Conservation (phyloP, 495 filamentous ascomycete species). For the Lepidopterella palustris region DNA sequence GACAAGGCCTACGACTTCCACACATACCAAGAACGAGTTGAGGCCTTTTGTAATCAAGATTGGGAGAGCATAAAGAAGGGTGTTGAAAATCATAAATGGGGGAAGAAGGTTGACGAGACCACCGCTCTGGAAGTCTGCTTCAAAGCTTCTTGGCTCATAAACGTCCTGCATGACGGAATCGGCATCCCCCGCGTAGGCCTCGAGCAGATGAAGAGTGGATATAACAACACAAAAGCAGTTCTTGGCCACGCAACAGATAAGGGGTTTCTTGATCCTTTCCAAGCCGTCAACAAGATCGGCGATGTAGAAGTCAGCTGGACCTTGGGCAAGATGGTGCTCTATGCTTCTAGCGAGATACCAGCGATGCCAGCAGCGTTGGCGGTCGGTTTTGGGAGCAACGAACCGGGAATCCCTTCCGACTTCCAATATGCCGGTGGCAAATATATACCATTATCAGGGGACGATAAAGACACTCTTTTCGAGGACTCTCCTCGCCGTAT, state of each 20-base stretch:
- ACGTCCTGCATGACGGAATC: slow-evolving; percentile 90
- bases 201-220: slow-evolving; percentile 47
- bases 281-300: slow-evolving; percentile 87
- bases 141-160: slow-evolving; percentile 96
- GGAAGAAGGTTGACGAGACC: slow-evolving; percentile 67
- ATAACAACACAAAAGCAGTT: slow-evolving; percentile 73
- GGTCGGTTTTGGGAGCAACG: slow-evolving; percentile 89
- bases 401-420: slow-evolving; percentile 57
- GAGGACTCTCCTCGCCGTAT: slow-evolving; percentile 57
- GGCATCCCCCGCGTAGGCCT: slow-evolving; percentile 85
- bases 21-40: slow-evolving; percentile 80
- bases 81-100: slow-evolving; percentile 59
- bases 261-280: slow-evolving; percentile 82
- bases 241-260: slow-evolving; percentile 64
- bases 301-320: slow-evolving; percentile 98
- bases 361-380: slow-evolving; percentile 55
- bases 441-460: slow-evolving; percentile 1
- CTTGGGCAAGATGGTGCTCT: slow-evolving; percentile 94
- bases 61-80: slow-evolving; percentile 69
- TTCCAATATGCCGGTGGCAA: slow-evolving; percentile 76
- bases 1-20: slow-evolving; percentile 87
- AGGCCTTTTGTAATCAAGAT: slow-evolving; percentile 74
- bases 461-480: slow-evolving; percentile 55
- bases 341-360: slow-evolving; percentile 82
- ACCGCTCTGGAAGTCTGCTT: slow-evolving; percentile 85